Evolutionary conservation across 2,329 filamentous ascomycete species (phyloP).

Genomic region (Cylindrodendrum hubeiense): DNA sequence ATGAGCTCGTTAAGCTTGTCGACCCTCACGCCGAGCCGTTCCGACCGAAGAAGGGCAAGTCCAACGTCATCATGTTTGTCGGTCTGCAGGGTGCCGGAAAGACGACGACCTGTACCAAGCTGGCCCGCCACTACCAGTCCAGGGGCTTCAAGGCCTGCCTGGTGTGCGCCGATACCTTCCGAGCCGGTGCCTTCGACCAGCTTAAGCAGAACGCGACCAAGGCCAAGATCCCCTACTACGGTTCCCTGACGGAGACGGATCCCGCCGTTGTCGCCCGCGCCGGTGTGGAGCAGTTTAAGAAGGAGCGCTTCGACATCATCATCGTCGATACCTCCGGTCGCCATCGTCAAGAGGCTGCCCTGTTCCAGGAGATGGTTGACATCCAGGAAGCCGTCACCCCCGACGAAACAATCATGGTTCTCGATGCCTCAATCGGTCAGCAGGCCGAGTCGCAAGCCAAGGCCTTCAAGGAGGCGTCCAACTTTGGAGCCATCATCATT

Average conservation of each 20-base stretch:
- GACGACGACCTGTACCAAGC: slow-evolving; percentile 97
- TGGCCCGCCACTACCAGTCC: slow-evolving; percentile 94
- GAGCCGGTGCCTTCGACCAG: slow-evolving; percentile 98
- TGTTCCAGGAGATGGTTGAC: slow-evolving; percentile 98
- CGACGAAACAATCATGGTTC: slow-evolving; percentile 98
- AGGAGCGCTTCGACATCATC: slow-evolving; percentile 97
- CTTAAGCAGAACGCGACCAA: slow-evolving; percentile 99
- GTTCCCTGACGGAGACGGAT: slow-evolving; percentile 95
- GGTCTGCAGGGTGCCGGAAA: slow-evolving; percentile 98
- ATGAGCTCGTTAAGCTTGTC: slow-evolving; percentile 94
- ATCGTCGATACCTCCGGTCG: slow-evolving; percentile 98
- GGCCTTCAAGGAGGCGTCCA: slow-evolving; percentile 96
- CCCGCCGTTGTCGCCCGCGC: slow-evolving; percentile 94
- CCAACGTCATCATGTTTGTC: slow-evolving; percentile 99
- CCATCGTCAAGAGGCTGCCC: slow-evolving; percentile 92
- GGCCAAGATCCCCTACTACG: slow-evolving; percentile 98
- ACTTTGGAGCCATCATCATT: slow-evolving; percentile 98
- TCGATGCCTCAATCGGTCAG: slow-evolving; percentile 96
- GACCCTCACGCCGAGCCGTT: slow-evolving; percentile 96
- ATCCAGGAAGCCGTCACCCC: slow-evolving; percentile 89
- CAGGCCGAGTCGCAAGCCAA: slow-evolving; percentile 94
- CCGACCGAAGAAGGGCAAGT: slow-evolving; percentile 95
- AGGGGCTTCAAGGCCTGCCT: slow-evolving; percentile 93
- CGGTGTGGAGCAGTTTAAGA: slow-evolving; percentile 98
- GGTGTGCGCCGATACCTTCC: slow-evolving; percentile 98